Evolutionary conservation across 257 asterid genomes (phyloP).

Genomic region (Solanum lycopersicoides): DNA sequence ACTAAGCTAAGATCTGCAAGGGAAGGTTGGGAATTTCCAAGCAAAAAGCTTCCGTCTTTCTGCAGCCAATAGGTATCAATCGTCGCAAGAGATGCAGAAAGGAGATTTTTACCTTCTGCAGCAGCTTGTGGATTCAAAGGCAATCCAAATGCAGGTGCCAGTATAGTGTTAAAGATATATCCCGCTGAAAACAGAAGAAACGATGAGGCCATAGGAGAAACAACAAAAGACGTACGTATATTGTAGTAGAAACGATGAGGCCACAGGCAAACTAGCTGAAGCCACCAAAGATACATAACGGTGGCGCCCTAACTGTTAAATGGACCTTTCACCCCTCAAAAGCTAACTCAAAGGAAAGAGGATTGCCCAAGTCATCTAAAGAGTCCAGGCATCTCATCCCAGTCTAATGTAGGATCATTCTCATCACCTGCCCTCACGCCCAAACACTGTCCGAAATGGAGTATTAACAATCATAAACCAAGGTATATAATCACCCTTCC

Average conservation of each 20-base stretch:
- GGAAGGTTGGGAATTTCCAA: slow-evolving; percentile 72
- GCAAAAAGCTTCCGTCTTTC: slow-evolving; percentile 57
- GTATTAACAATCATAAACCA: background rate
- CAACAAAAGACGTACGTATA: background rate
- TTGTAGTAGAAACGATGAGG: background rate
- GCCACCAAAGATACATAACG: background rate
- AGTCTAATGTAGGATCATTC: background rate
- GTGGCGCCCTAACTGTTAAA: background rate
- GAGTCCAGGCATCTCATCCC: background rate
- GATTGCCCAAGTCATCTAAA: background rate
- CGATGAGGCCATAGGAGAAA: background rate
- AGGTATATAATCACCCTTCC: background rate
- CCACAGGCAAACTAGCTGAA: background rate
- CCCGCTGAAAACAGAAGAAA: slow-evolving; percentile 27
- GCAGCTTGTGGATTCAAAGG: slow-evolving; percentile 62
- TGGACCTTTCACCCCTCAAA: background rate
- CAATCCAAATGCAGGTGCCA: slow-evolving; percentile 60
- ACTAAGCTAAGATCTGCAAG: slow-evolving; percentile 85
- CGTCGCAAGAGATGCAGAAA: slow-evolving; percentile 47
- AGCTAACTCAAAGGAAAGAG: background rate
- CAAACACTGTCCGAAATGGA: background rate
- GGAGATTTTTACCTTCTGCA: slow-evolving; percentile 53
- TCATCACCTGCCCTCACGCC: background rate
- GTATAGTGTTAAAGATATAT: slow-evolving; percentile 35
- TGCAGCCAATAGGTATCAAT: slow-evolving; percentile 71